These are phyloP conservation scores for Acacia pycnantha DNA, from an alignment of 331 rosid genomes.

Conservation along the genomic window DNA sequence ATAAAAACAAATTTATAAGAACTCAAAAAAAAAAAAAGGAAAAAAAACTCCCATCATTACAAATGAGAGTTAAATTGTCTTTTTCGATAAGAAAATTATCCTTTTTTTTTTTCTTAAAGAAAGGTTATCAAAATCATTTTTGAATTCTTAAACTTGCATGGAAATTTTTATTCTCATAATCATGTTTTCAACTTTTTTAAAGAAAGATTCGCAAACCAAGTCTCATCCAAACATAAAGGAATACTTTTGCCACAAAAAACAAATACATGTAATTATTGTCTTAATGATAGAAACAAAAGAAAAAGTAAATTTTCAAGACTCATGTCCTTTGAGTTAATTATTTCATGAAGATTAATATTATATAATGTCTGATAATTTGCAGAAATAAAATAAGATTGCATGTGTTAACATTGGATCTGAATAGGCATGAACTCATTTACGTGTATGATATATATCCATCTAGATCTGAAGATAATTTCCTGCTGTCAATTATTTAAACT, in stretches of 20 bases:
- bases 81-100: not conserved
- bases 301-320: not conserved
- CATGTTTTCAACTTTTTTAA: not conserved
- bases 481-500: not conserved
- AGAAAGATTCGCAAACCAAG: not conserved
- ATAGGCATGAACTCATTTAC: not conserved
- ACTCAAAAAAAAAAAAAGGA: accelerated
- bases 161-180: not conserved
- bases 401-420: conserved; percentile 15
- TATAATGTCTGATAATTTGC: not conserved
- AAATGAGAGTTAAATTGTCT: not conserved
- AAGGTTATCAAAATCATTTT: not conserved
- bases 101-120: not conserved
- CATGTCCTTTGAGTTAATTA: not conserved
- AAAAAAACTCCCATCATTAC: not conserved
- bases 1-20: not conserved
- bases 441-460: not conserved
- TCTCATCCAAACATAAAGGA: not conserved
- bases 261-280: not conserved
- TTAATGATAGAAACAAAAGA: not conserved
- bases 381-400: not conserved
- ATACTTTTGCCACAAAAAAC: not conserved
- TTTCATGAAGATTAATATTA: not conserved
- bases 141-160: not conserved
- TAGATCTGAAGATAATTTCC: conserved; percentile 24